Evolutionary conservation across 768 basidiomycete genomes (phyloP).

Genomic region (Tricholomella constricta): DNA sequence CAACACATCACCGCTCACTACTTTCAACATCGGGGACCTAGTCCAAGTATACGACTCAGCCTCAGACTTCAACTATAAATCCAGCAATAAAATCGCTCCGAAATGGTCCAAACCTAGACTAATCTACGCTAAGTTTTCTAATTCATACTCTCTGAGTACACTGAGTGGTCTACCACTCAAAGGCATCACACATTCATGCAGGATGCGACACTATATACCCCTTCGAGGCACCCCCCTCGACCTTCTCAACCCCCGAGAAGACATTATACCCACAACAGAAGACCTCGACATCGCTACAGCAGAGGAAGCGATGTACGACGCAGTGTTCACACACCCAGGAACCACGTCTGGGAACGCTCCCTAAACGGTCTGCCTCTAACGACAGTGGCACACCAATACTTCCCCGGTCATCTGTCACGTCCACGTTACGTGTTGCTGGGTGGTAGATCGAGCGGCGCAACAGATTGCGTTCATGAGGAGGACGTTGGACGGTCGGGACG

Average conservation of each 20-base stretch:
- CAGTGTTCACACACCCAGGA: too few species aligned
- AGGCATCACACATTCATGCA: background rate
- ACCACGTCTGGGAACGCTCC: too few species aligned
- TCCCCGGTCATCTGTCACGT: background rate
- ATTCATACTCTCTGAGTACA: conserved; percentile 1
- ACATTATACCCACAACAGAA: background rate
- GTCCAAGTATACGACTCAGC: conserved; percentile 5
- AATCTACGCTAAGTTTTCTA: conserved; percentile 8
- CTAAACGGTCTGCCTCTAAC: background rate
- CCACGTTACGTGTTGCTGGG: background rate
- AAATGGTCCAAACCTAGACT: conserved; percentile 5
- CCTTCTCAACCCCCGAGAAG: background rate
- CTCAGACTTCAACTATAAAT: background rate
- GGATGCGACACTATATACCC: conserved; percentile 5
- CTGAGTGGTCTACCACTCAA: conserved; percentile 2
- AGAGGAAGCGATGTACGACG: too few species aligned
- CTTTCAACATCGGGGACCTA: background rate
- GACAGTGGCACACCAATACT: background rate
- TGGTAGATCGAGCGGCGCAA: background rate
- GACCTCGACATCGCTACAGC: background rate
- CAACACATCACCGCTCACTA: background rate
- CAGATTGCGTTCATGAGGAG: too few species aligned
- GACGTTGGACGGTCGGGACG: too few species aligned
- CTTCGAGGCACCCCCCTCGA: too few species aligned
- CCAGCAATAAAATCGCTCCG: conserved; percentile 1